Conservation (phyloP, 805 yeast species). For the Yarrowia hollandica region DNA sequence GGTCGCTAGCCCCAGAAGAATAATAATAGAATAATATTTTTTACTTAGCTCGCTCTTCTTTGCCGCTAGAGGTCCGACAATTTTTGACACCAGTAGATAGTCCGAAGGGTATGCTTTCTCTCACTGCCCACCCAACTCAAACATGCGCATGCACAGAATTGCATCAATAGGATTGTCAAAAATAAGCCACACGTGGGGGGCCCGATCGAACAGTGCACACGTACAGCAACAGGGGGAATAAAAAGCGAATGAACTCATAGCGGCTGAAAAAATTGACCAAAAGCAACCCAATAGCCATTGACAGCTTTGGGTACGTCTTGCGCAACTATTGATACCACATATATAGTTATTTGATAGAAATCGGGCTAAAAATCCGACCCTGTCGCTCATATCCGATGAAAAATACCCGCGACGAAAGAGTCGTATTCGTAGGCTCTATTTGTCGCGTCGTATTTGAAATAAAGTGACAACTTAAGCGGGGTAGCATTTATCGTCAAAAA, state of each 20-base stretch:
- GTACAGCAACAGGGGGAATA: background rate
- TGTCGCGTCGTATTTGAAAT: constrained; percentile 5
- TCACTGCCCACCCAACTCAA: constrained; percentile 22
- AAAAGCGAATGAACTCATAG: background rate
- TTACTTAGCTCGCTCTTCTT: background rate
- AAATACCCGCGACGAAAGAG: background rate
- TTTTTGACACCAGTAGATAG: background rate
- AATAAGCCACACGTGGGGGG: constrained; percentile 23
- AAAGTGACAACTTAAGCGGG: constrained; percentile 15
- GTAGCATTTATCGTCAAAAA: background rate
- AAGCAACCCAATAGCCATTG: background rate
- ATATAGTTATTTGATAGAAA: background rate
- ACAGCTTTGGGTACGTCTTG: background rate
- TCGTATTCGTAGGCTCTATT: constrained; percentile 5
- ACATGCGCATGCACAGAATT: constrained; percentile 3
- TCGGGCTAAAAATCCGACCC: background rate
- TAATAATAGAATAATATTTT: too few relatives aligned
- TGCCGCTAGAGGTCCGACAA: background rate
- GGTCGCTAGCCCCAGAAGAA: too few relatives aligned
- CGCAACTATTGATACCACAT: background rate
- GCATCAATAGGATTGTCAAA: constrained; percentile 24
- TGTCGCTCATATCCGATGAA: background rate
- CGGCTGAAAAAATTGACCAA: background rate
- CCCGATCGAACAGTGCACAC: background rate
- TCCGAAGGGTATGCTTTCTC: constrained; percentile 8